Base-by-base conservation (phyloP, 2,329 filamentous ascomycete genomes). In the Aspergillus ochraceoroseus region DNA sequence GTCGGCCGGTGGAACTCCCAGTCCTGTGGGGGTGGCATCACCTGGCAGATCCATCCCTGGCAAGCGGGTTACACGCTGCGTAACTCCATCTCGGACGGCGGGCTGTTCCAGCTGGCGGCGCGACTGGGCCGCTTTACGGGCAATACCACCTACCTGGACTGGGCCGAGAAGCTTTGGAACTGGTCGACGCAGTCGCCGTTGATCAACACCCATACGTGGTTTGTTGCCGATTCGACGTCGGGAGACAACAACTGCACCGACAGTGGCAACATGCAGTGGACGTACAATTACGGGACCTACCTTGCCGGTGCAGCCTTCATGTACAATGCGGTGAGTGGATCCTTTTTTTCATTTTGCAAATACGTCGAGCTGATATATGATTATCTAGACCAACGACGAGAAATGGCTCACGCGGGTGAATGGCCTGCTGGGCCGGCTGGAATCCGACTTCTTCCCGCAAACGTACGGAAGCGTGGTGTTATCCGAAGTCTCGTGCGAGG, bases 1-100 rank as follows among this genome's bases (percentile, higher is more conserved):
- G 76, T 76, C 4, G 64, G 64, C 14, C 76, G 85, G 19, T 89
- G 84, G 82, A 80, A 89, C 51, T 67, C 65, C 7, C 53, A 64
- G 0, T 69, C 68, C 1, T 92, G 86, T 63, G 69, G 67, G 40
- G 86, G 87, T 38, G 87, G 87, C n/a, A 65, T 94, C 48, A 77
- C 82, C 47, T 92, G 87, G 87, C 86, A 92, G 66, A 83, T 90
- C 45, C 87, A 83, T 65, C 71, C 76, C 14, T 83, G 80, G 67
- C 87, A 87, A 65, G 76, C 73, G 44, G 85, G 85, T 4, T 77
- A 68, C 53, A 63, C 67, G 44, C 75, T 75, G 55, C 75, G 76
- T 47, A 77, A 76, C 52, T 66, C 68, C 28, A 70, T 76, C 47
- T 72, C 70, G 9, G 76, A 76, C 48, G 73, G 73, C 9, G 72